Evolutionary conservation across 345 rosid genomes (phyloP), one percentile per base, ranked within the genome.

Genomic region (Brassica cretica): DNA sequence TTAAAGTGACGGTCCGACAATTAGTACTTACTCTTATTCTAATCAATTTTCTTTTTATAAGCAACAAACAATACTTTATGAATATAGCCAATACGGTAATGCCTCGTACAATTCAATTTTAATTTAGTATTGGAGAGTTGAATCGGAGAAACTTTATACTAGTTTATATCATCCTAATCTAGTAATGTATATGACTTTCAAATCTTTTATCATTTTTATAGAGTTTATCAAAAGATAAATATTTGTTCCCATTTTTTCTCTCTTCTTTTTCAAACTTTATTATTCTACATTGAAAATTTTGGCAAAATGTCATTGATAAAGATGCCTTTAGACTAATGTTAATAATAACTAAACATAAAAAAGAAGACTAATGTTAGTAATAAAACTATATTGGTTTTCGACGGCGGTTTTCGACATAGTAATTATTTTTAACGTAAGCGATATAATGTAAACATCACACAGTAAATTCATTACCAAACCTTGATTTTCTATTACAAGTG

Each of bases 1-100:
- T 70, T 70, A 35, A 71, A 21, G n/a, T 58, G 53, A 71, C 55
- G 56, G 75, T 51, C 74, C 6, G 44, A 67, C 67, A 60, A 60
- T 4, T 12, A 11, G 6, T 49, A 24, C 21, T 75, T 11, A 59
- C 61, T 68, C n/a, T 59, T 59, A 41, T 68, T 59, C 44, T 59
- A 67, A 41, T 46, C 11, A 53, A 51, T 16, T 5, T 56, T 35
- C 8, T 15, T 35, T 66, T n/a, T 27, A 8, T 10, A 14, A 27
- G 6, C 59, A 49, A 44, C 15, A 6, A 25, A 37, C n/a, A n/a
- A 7, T 53, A 53, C 2, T 53, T 12, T 15, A 49, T 30, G 8
- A 21, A 9, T 29, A 49, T 27, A 64, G 46, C 46, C 68, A 60
- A 58, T 64, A 32, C 5, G 11, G 46, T 5, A 21, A 46, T 19